Base-by-base conservation (phyloP, 108 stramenopile species). In the Mayamaea pseudoterrestris region DNA sequence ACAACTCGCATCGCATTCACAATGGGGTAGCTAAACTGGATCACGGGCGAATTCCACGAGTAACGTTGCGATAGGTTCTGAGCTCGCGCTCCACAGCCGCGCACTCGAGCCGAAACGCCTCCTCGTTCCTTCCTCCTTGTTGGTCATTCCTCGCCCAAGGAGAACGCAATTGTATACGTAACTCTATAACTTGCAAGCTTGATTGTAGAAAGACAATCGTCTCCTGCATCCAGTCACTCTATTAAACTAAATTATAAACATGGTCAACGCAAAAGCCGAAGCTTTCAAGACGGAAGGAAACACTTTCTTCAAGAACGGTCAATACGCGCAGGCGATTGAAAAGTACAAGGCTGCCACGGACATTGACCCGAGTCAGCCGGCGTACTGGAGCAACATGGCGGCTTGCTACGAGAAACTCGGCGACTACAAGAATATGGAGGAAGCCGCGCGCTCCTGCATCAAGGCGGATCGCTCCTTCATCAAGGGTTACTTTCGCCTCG, bases 401-500 rank as follows among this genome's bases (percentile, higher is more conserved):
- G 87, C 84, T 7, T 90, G 81, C 42, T 90, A 83, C 72, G 97
- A 96, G 62, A 96, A 94, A 46, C 50, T 98, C 23, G 45, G 69
- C 26, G 52, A 90, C 22, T 98, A 74, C 75, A 84, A 93, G 39
- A 70, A 95, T 30, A 89, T 94, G 73, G 93, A 74, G 20, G 77
- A 84, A 3, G 97, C 95, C 28, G 83, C 74, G 17, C 68, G 80
- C 26, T 44, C 63, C n/a, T 98, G 97, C 61, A 85, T 98, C 60
- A 80, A 82, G 62, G 92, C 90, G 12, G 90, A 98, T 54, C 91
- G 89, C 50, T 67, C 58, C 36, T 98, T 96, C 50, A 85, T 98
- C 50, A 98, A 98, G 66, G 96, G 96, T 0, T 95, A 95, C 71
- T 95, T 92, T 66, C 88, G 94, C 31, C 55, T 91, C 39, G 94